Percentiles rank a stretch among this genome's conserved stretches.
Evolutionary conservation across 306 rosid species (phyloP).

Genomic region (Malus orientalis): DNA sequence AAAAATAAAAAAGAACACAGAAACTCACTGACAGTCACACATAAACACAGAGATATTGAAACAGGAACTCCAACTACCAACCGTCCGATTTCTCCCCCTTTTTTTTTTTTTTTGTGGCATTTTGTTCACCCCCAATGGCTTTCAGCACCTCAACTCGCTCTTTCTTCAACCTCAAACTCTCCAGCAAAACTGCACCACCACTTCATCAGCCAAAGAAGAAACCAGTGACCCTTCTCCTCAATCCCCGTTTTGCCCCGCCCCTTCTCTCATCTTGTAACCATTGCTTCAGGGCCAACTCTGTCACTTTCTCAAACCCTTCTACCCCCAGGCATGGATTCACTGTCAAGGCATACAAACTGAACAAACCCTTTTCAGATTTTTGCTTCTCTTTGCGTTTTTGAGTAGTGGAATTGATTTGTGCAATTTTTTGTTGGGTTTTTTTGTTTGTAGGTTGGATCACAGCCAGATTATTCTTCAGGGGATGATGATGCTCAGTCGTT

Average conservation of each 20-base stretch:
- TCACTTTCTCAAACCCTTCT: slow-evolving; percentile 21
- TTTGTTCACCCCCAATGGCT: slow-evolving; percentile 28
- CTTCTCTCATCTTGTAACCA: slow-evolving; percentile 11
- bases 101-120: too few species aligned
- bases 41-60: slow-evolving; percentile 1
- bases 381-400: slow-evolving; percentile 13
- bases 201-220: slow-evolving; percentile 20
- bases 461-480: slow-evolving; percentile 45
- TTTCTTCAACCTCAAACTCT: slow-evolving; percentile 25
- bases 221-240: slow-evolving; percentile 21
- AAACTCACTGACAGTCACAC: background rate
- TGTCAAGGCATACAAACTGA: slow-evolving; percentile 25
- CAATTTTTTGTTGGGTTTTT: slow-evolving; percentile 12
- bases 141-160: slow-evolving; percentile 30
- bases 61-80: slow-evolving; percentile 1
- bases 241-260: slow-evolving; percentile 13
- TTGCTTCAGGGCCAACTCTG: slow-evolving; percentile 17
- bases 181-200: slow-evolving; percentile 9
- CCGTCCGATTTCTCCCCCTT: background rate
- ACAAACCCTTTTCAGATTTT: slow-evolving; percentile 17
- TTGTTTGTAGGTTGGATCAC: slow-evolving; percentile 46
- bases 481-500: slow-evolving; percentile 32
- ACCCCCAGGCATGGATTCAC: slow-evolving; percentile 34
- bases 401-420: background rate
- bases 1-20: background rate